Percentiles rank a stretch among this genome's conserved stretches.
These are phyloP conservation scores for Meira miltonrushii DNA, from an alignment of 1,284 basidiomycete genomes.

Conservation along the genomic window DNA sequence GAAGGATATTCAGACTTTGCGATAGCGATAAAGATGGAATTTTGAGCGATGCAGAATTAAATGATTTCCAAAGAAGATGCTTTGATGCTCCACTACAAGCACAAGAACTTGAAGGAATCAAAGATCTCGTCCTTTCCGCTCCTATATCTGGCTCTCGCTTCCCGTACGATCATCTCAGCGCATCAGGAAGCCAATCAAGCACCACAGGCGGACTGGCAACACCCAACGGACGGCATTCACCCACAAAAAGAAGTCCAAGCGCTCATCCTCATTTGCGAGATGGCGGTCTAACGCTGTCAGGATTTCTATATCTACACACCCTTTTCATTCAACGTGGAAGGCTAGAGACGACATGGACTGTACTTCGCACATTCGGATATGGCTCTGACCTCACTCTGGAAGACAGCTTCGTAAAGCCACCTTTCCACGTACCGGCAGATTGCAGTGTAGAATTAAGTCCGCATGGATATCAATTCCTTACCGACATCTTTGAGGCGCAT, in stretches of 20 bases:
- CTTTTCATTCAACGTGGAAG: constrained; percentile 94
- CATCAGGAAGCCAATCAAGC: constrained; percentile 24
- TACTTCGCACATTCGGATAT: constrained; percentile 89
- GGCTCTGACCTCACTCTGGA: constrained; percentile 79
- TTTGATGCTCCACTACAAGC: constrained; percentile 87
- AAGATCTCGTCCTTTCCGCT: constrained; percentile 44
- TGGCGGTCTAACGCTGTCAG: constrained; percentile 77
- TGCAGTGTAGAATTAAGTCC: constrained; percentile 92
- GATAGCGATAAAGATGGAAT: constrained; percentile 91
- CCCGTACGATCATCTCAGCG: constrained; percentile 27
- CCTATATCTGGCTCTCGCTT: constrained; percentile 24
- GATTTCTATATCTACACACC: constrained; percentile 91
- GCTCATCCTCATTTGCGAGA: constrained; percentile 47
- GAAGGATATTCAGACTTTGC: constrained; percentile 91
- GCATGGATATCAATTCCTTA: constrained; percentile 91
- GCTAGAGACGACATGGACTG: constrained; percentile 96
- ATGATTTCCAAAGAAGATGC: constrained; percentile 95
- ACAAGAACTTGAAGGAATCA: constrained; percentile 72
- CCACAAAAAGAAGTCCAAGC: constrained; percentile 12
- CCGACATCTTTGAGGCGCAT: constrained; percentile 91
- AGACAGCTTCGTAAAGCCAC: constrained; percentile 30
- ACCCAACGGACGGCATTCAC: background rate
- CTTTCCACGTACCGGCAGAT: constrained; percentile 88
- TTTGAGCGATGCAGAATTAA: constrained; percentile 82
- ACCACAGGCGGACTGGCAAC: background rate